phyloP scores from a whole-genome alignment of 129 eudicot species.

The Flaveria robusta region DNA sequence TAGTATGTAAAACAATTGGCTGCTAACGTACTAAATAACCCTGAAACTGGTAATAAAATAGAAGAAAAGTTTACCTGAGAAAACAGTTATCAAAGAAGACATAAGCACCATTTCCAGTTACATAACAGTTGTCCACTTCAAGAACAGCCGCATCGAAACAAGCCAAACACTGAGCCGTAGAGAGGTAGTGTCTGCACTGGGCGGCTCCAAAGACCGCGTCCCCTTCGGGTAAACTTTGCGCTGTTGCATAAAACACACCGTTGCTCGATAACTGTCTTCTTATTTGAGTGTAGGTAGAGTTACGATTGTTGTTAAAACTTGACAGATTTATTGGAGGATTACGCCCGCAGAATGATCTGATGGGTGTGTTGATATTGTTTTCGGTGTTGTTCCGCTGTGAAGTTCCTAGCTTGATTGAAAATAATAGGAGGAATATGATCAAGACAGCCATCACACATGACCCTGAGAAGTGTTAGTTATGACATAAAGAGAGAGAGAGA shows the following conservation, averaged over 20 bases:
- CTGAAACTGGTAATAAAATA: neutral
- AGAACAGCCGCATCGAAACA: conserved; percentile 36
- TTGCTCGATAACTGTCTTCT: conserved; percentile 32
- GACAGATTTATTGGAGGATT: conserved; percentile 30
- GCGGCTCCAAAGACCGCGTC: conserved; percentile 40
- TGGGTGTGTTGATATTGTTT: conserved; percentile 30
- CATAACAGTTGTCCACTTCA: conserved; percentile 23
- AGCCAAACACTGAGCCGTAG: conserved; percentile 44
- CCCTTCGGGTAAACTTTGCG: conserved; percentile 24
- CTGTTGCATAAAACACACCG: conserved; percentile 27
- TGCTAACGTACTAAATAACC: neutral
- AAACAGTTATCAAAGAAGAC: conserved; percentile 43
- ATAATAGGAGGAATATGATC: conserved; percentile 11
- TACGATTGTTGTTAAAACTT: conserved; percentile 30
- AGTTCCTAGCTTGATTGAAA: neutral
- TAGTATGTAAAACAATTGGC: neutral
- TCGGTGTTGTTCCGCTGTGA: conserved; percentile 28
- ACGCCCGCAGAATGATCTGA: conserved; percentile 39
- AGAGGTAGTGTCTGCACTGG: conserved; percentile 49
- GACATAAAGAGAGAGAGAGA: neutral
- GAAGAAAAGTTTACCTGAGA: conserved; percentile 34
- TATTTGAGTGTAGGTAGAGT: conserved; percentile 27
- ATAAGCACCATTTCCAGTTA: conserved; percentile 43
- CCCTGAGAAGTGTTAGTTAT: conserved; percentile 17
- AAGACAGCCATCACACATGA: conserved; percentile 27